Percentiles rank a stretch among this genome's conserved stretches.
These are phyloP conservation scores for Euclidium syriacum DNA, from an alignment of 345 rosid species.

Conservation along the genomic window DNA sequence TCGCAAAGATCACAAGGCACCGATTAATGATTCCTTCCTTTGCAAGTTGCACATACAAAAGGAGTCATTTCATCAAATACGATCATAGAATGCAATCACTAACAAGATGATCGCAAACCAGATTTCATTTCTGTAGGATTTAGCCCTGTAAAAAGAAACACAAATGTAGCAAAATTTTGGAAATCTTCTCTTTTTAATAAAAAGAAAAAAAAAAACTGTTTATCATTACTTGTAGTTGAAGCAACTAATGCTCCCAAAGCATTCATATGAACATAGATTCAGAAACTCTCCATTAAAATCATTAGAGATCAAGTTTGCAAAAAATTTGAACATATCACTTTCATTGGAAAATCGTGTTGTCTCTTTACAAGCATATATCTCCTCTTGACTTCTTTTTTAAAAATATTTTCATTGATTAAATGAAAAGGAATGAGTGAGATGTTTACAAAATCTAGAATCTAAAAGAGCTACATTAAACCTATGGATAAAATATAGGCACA, in stretches of 20 bases:
- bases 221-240: constrained; percentile 11
- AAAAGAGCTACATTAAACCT: too few relatives aligned
- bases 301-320: too few relatives aligned
- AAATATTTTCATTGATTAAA: too few relatives aligned
- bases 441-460: too few relatives aligned
- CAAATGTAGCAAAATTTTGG: neutral
- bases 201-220: too few relatives aligned
- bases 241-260: constrained; percentile 1
- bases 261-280: neutral
- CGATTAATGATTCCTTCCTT: neutral
- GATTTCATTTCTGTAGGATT: neutral
- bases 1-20: neutral
- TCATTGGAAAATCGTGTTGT: too few relatives aligned
- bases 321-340: too few relatives aligned
- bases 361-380: too few relatives aligned
- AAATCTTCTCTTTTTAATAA: neutral
- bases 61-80: neutral
- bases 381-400: too few relatives aligned
- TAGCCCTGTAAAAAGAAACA: neutral
- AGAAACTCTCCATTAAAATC: too few relatives aligned
- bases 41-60: neutral
- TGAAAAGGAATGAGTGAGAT: too few relatives aligned
- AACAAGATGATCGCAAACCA: neutral
- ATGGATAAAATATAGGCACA: too few relatives aligned
- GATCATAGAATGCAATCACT: neutral